Evolutionary conservation across 495 filamentous ascomycete species (phyloP).

Genomic region (Tuber calosporum): DNA sequence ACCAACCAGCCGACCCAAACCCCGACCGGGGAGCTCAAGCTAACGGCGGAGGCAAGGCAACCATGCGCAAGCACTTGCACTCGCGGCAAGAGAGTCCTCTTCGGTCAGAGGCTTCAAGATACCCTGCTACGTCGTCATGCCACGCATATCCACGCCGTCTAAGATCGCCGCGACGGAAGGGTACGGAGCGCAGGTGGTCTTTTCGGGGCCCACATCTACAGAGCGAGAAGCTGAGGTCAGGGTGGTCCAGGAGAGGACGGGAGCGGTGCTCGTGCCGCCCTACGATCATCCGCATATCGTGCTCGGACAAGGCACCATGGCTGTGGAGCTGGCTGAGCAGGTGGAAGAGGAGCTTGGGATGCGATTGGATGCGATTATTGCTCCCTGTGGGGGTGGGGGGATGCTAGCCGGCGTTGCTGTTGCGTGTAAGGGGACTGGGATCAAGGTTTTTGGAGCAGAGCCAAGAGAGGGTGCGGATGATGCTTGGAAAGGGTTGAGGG

Average conservation of each 20-base stretch:
- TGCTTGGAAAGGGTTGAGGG: slow-evolving; percentile 58
- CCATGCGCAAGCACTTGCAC: slow-evolving; percentile 88
- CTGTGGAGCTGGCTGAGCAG: slow-evolving; percentile 72
- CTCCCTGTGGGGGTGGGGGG: slow-evolving; percentile 83
- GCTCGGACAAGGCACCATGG: slow-evolving; percentile 82
- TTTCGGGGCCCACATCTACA: slow-evolving; percentile 68
- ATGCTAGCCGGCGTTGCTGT: slow-evolving; percentile 78
- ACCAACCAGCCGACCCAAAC: background rate
- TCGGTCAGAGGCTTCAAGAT: slow-evolving; percentile 46
- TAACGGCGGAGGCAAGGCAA: slow-evolving; percentile 55
- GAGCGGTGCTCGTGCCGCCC: slow-evolving; percentile 72
- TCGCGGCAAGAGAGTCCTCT: slow-evolving; percentile 61
- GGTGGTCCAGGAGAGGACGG: slow-evolving; percentile 59
- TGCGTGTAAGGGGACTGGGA: slow-evolving; percentile 58
- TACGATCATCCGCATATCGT: slow-evolving; percentile 90
- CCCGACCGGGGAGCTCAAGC: background rate
- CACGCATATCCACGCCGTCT: slow-evolving; percentile 65
- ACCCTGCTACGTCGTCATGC: slow-evolving; percentile 85
- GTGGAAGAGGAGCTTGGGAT: slow-evolving; percentile 50
- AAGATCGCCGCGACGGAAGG: slow-evolving; percentile 76
- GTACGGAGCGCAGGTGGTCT: slow-evolving; percentile 71
- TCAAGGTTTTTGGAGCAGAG: slow-evolving; percentile 84
- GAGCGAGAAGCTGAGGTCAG: slow-evolving; percentile 74
- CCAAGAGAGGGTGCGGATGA: slow-evolving; percentile 84
- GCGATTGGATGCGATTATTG: slow-evolving; percentile 68